Conservation (phyloP, 495 filamentous ascomycete genomes). For the Geopyxis carbonaria region DNA sequence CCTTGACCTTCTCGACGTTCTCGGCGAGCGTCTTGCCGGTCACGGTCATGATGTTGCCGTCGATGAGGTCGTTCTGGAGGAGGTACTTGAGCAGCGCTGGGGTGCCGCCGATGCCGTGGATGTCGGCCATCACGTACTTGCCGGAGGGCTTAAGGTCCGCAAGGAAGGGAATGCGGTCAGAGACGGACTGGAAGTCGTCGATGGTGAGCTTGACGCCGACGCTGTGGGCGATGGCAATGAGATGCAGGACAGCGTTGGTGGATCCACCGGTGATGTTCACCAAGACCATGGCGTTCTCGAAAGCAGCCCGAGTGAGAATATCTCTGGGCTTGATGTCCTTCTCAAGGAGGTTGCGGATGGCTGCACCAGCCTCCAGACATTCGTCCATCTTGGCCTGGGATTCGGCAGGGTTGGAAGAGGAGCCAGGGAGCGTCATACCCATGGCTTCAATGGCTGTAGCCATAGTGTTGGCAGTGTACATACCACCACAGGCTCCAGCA, state of each 20-base stretch:
- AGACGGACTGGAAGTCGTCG: conserved; percentile 93
- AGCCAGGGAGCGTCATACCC: conserved; percentile 89
- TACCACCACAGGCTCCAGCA: conserved; percentile 85
- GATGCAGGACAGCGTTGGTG: conserved; percentile 90
- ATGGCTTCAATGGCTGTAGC: conserved; percentile 90
- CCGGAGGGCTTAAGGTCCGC: conserved; percentile 95
- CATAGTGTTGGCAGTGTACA: conserved; percentile 99
- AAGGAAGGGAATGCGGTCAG: conserved; percentile 78
- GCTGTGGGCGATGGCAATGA: conserved; percentile 89
- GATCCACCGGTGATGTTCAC: conserved; percentile 91
- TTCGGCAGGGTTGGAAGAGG: conserved; percentile 81
- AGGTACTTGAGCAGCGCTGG: conserved; percentile 83
- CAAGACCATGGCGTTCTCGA: conserved; percentile 93
- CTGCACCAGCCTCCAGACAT: conserved; percentile 66
- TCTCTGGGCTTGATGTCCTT: conserved; percentile 81
- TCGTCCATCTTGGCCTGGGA: conserved; percentile 71
- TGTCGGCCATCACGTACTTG: conserved; percentile 89
- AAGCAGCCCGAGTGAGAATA: conserved; percentile 78
- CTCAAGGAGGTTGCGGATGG: conserved; percentile 68
- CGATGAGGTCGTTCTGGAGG: conserved; percentile 72
- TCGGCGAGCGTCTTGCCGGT: conserved; percentile 86
- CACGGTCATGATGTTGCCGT: conserved; percentile 77
- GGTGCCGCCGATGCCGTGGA: conserved; percentile 80
- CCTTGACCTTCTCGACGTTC: conserved; percentile 63
- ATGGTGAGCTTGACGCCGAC: conserved; percentile 89